These are phyloP conservation scores for Zalaria sp. DNA, from an alignment of 2,329 filamentous ascomycete species.

Conservation along the genomic window DNA sequence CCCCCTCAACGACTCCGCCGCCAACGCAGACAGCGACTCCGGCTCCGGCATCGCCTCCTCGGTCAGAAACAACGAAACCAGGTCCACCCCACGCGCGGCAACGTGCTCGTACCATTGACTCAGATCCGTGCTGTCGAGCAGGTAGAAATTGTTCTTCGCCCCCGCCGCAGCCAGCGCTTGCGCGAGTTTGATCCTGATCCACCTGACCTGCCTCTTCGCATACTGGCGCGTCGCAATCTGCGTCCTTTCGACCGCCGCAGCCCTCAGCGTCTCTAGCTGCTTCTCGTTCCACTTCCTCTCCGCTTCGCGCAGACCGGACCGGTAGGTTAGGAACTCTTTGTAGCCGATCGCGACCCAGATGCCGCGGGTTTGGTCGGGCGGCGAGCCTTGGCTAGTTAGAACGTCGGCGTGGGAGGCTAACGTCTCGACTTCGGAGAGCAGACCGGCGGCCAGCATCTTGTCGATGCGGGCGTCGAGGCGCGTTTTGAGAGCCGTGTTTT, in stretches of 20 bases:
- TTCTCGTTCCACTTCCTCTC: conserved; percentile 18
- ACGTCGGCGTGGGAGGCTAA: conserved; percentile 35
- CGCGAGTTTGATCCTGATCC: conserved; percentile 75
- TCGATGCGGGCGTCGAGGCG: conserved; percentile 68
- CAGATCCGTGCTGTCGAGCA: conserved; percentile 68
- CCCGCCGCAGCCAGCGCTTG: conserved; percentile 47
- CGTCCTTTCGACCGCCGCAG: conserved; percentile 54
- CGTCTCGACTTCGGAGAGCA: conserved; percentile 46
- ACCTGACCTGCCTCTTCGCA: conserved; percentile 68
- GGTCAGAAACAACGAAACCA: conserved; percentile 51
- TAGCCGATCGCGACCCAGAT: conserved; percentile 97
- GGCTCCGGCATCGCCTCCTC: conserved; percentile 37
- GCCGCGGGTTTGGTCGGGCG: conserved; percentile 60
- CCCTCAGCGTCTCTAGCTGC: conserved; percentile 42
- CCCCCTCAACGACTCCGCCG: conserved; percentile 44
- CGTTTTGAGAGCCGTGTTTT: conserved; percentile 49
- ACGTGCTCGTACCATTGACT: conserved; percentile 50
- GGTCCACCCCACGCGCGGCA: conserved; percentile 44
- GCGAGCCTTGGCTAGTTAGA: conserved; percentile 32
- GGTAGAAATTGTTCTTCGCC: conserved; percentile 47
- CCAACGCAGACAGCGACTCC: conserved; percentile 38
- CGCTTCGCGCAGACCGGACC: conserved; percentile 23
- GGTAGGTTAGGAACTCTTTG: conserved; percentile 72
- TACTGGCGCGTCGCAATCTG: conserved; percentile 80
- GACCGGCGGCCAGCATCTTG: conserved; percentile 59